Base-by-base conservation (phyloP, 192 early-diverging fungal species). In the Dissophora ornata region DNA sequence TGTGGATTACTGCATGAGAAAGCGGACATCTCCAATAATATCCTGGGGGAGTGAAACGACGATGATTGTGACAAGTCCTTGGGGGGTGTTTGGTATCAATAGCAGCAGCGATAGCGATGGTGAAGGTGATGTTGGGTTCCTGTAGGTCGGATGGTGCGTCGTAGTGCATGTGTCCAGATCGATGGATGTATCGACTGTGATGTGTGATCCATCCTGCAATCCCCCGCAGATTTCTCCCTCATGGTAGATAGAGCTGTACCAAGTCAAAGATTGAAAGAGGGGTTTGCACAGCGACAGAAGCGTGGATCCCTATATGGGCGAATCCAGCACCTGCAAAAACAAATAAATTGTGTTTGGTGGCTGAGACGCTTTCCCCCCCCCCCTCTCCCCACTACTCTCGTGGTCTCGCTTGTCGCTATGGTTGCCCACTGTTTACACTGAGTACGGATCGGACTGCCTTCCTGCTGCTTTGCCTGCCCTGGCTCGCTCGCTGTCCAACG, bases 191-290 rank as follows among this genome's bases (percentile, higher is more conserved):
- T 62, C 47, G 33, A n/a, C 30, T 18, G 5, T 18, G 33, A 52
- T 59, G 33, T 66, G 42, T 48, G 5, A 40, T n/a, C 45, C 53
- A 41, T 36, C 53, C 22, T 25, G 13, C 46, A 19, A 9, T 26
- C 18, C 52, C 46, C 38, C 22, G 45, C 22, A 54, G 28, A 53
- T 36, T 34, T 41, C 50, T 44, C 41, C 34, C 34, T 44, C 40
- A 26, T 9, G 40, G 25, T 26, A 21, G 9, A 57, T 28, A n/a
- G 21, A 22, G 38, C 34, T 32, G 36, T 58, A 65, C 71, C 62
- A 75, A 75, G 62, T 75, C 71, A 75, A 75, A 65, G 62, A 65
- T 64, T 73, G 71, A 75, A 75, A 75, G 71, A 75, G 71, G 61
- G 48, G 21, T 62, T 71, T 62, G 41, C 41, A 59, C 40, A 33